These are phyloP conservation scores for Sophora flavescens DNA, from an alignment of 306 rosid genomes.

Conservation along the genomic window DNA sequence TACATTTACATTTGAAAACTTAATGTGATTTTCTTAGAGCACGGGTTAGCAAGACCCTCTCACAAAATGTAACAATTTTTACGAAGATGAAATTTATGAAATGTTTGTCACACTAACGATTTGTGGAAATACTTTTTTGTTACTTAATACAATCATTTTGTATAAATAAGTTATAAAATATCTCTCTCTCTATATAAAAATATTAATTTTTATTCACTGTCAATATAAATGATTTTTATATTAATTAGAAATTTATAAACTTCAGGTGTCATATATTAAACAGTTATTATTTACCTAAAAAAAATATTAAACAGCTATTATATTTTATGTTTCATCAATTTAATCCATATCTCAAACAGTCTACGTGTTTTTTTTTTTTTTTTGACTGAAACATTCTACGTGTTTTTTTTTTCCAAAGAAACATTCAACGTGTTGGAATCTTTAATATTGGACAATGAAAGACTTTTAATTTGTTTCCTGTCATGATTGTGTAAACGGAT, in stretches of 20 bases:
- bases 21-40: too few species aligned
- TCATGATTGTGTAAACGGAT: conserved; percentile 29
- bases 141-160: not conserved
- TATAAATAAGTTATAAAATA: not conserved
- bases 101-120: not conserved
- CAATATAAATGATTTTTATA: too few species aligned
- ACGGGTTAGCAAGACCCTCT: too few species aligned
- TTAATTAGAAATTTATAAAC: too few species aligned
- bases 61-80: not conserved
- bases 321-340: conserved; percentile 30
- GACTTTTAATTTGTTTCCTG: conserved; percentile 5
- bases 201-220: too few species aligned
- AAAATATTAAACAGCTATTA: too few species aligned
- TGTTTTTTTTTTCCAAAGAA: too few species aligned
- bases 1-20: too few species aligned
- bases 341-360: conserved; percentile 25
- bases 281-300: too few species aligned
- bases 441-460: conserved; percentile 2
- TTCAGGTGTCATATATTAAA: not conserved
- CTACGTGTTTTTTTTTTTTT: too few species aligned
- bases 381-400: too few species aligned
- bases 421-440: conserved; percentile 40
- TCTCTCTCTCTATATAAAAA: too few species aligned
- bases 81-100: not conserved
- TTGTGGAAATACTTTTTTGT: not conserved